Evolutionary conservation across 345 rosid species (phyloP).

Genomic region (Moringa oleifera): DNA sequence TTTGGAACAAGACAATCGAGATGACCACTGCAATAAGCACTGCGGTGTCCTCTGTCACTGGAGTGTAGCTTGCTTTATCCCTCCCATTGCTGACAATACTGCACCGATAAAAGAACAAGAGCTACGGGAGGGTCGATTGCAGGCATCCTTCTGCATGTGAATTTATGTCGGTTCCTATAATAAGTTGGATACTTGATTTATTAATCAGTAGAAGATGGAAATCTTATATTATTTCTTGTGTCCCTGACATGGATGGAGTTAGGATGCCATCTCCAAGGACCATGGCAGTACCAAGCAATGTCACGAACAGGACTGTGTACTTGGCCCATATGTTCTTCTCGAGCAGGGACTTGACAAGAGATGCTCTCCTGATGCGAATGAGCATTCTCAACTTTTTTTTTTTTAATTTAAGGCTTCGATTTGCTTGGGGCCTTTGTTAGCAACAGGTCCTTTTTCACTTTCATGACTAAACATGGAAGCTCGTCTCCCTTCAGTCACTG

Average conservation of each 20-base stretch:
- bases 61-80: background rate
- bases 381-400: too few species aligned
- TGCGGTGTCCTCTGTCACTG: background rate
- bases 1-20: conserved; percentile 60
- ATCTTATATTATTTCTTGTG: too few species aligned
- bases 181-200: too few species aligned
- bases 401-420: too few species aligned
- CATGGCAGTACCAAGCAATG: conserved; percentile 68
- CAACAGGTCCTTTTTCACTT: too few species aligned
- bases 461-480: too few species aligned
- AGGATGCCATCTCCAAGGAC: conserved; percentile 89
- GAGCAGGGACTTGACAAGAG: background rate
- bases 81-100: conserved; percentile 1
- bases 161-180: too few species aligned
- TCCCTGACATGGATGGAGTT: conserved; percentile 84
- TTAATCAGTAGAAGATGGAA: too few species aligned
- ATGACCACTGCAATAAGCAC: conserved; percentile 18
- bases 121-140: too few species aligned
- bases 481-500: too few species aligned
- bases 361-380: background rate
- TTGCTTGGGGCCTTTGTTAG: too few species aligned
- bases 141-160: too few species aligned
- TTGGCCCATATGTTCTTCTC: background rate
- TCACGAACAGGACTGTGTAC: background rate
- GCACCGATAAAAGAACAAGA: background rate